phyloP scores from a whole-genome alignment of 768 basidiomycete genomes.

The Crassisporium funariophilum region DNA sequence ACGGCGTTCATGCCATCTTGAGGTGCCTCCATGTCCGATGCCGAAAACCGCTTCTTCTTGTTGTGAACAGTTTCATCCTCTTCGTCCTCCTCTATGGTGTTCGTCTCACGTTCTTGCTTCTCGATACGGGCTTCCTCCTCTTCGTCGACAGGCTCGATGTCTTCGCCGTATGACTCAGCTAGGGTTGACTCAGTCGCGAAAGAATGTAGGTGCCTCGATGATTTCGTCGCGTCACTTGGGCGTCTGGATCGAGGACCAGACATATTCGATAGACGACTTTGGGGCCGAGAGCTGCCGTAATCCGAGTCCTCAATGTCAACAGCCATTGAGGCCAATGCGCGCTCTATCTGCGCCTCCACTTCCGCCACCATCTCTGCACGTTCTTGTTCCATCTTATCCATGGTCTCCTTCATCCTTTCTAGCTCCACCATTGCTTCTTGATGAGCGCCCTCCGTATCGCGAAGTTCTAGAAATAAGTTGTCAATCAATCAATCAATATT shows the following conservation, averaged over 20 bases:
- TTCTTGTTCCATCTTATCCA: constrained; percentile 88
- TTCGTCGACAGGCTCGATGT: constrained; percentile 17
- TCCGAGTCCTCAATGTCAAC: constrained; percentile 81
- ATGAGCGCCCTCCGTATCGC: constrained; percentile 81
- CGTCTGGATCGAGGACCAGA: constrained; percentile 60
- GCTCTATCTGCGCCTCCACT: constrained; percentile 89
- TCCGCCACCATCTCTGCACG: constrained; percentile 91
- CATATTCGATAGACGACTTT: constrained; percentile 63
- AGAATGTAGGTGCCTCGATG: constrained; percentile 58
- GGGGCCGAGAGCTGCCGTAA: constrained; percentile 68
- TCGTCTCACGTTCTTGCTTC: constrained; percentile 48
- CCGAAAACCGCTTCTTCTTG: constrained; percentile 81
- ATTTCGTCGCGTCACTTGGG: constrained; percentile 59
- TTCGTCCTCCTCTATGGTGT: constrained; percentile 60
- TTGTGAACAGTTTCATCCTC: constrained; percentile 47
- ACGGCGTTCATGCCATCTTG: constrained; percentile 87
- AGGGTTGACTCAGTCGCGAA: constrained; percentile 82
- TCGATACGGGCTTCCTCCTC: constrained; percentile 30
- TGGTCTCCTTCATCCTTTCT: constrained; percentile 77
- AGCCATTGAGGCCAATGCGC: constrained; percentile 83
- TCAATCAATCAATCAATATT: neutral
- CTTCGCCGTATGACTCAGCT: constrained; percentile 62
- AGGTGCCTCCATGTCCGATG: constrained; percentile 58
- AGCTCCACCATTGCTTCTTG: constrained; percentile 80
- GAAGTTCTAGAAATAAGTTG: constrained; percentile 57